Evolutionary conservation across 2,329 filamentous ascomycete species (phyloP).

Genomic region (Fusarium odoratissimum): DNA sequence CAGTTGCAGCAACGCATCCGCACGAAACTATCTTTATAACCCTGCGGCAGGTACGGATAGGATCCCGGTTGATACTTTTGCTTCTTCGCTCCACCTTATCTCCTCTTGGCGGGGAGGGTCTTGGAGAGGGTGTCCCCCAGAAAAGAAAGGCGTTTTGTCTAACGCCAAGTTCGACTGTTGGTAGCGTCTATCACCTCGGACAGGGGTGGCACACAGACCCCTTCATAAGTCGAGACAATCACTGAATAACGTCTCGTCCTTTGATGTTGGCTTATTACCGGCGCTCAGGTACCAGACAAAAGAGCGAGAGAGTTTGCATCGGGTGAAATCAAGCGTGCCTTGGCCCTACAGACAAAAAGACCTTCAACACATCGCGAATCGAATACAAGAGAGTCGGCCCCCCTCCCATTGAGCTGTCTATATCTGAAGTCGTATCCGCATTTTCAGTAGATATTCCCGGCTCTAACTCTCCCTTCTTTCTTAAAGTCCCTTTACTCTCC

Average conservation of each 20-base stretch:
- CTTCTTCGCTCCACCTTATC: constrained; percentile 42
- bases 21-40: constrained; percentile 37
- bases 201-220: constrained; percentile 52
- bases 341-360: constrained; percentile 33
- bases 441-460: constrained; percentile 33
- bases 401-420: constrained; percentile 44
- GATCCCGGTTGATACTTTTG: constrained; percentile 47
- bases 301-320: constrained; percentile 47
- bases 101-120: constrained; percentile 31
- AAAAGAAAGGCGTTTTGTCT: constrained; percentile 35
- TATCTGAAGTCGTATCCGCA: constrained; percentile 33
- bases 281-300: constrained; percentile 47
- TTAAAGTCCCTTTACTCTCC: constrained; percentile 41
- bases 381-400: constrained; percentile 48
- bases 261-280: constrained; percentile 42
- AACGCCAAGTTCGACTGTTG: constrained; percentile 43
- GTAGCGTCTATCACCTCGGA: constrained; percentile 39
- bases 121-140: constrained; percentile 21
- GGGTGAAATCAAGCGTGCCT: constrained; percentile 38
- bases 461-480: constrained; percentile 42
- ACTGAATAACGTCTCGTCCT: constrained; percentile 43
- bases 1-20: constrained; percentile 9
- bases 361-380: constrained; percentile 40
- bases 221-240: constrained; percentile 49
- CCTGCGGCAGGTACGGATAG: constrained; percentile 45